phyloP scores from a whole-genome alignment of 2,329 filamentous ascomycete genomes.

The Fusarium sp. region DNA sequence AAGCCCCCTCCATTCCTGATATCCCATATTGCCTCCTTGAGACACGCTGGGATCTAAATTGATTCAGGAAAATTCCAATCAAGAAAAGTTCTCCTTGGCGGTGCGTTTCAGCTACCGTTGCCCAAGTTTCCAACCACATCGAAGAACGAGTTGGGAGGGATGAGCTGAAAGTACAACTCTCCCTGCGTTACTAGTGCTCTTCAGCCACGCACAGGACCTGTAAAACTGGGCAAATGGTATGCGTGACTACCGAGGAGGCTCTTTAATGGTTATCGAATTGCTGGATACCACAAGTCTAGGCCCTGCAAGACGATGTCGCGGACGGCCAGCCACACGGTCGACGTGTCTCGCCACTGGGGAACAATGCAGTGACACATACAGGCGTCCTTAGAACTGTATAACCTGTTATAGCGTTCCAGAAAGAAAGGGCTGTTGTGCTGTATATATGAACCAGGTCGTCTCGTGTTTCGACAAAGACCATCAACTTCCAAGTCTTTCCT shows the following conservation, averaged over 20 bases:
- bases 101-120: conserved; percentile 8
- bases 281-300: neutral
- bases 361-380: conserved; percentile 26
- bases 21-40: conserved; percentile 21
- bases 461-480: neutral
- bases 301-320: neutral
- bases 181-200: conserved; percentile 18
- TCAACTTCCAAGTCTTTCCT: neutral
- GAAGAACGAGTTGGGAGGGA: conserved; percentile 1
- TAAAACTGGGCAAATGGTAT: conserved; percentile 2
- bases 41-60: conserved; percentile 7
- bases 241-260: neutral
- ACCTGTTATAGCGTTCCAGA: conserved; percentile 28
- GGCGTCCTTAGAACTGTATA: conserved; percentile 2
- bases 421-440: neutral
- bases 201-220: conserved; percentile 10
- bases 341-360: conserved; percentile 15
- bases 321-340: conserved; percentile 26
- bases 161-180: neutral
- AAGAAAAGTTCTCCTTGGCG: neutral
- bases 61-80: conserved; percentile 9
- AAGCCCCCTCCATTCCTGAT: conserved; percentile 36
- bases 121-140: conserved; percentile 4
- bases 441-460: conserved; percentile 38
- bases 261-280: conserved; percentile 17